Percentiles rank a stretch among this genome's conserved stretches.
Evolutionary conservation across 192 early-diverging fungal genomes (phyloP).

Genomic region (Entophlyctis luteolus): DNA sequence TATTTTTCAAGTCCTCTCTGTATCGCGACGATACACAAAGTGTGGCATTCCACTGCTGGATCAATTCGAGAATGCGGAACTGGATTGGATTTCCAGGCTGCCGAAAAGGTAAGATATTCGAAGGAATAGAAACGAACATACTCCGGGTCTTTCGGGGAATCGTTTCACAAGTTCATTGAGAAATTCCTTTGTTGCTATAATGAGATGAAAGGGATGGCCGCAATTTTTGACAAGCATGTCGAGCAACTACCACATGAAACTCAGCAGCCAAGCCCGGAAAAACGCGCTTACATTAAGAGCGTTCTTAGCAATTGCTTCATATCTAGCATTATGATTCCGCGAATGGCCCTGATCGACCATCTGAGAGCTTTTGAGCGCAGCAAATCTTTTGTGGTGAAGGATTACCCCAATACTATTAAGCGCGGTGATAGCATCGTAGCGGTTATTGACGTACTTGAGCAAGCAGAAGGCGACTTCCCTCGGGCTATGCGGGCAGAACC

Average conservation of each 20-base stretch:
- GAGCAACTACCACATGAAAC: constrained; percentile 63
- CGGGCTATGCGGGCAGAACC: constrained; percentile 46
- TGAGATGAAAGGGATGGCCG: constrained; percentile 94
- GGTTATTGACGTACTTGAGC: constrained; percentile 60
- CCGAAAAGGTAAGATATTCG: not conserved
- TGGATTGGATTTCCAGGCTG: constrained; percentile 64
- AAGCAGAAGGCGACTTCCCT: constrained; percentile 72
- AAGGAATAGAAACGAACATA: constrained; percentile 22
- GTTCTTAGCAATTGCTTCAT: constrained; percentile 7
- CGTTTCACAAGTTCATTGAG: constrained; percentile 89
- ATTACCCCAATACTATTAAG: constrained; percentile 65
- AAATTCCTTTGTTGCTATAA: constrained; percentile 94
- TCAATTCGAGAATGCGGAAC: constrained; percentile 81
- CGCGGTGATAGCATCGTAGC: constrained; percentile 48
- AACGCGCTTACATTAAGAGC: constrained; percentile 7
- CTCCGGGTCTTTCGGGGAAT: constrained; percentile 87
- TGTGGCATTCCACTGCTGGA: constrained; percentile 93
- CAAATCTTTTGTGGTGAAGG: too few relatives aligned
- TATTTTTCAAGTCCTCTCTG: constrained; percentile 88
- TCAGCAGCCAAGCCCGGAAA: not conserved
- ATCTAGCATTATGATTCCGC: too few relatives aligned
- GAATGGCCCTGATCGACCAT: not conserved
- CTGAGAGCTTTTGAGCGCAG: too few relatives aligned
- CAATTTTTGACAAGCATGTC: constrained; percentile 99
- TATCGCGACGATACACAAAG: constrained; percentile 82